Percentiles rank a stretch among this genome's conserved stretches.
Conservation (phyloP, 2,329 filamentous ascomycete genomes). For the Ceratocystis huliohia region DNA sequence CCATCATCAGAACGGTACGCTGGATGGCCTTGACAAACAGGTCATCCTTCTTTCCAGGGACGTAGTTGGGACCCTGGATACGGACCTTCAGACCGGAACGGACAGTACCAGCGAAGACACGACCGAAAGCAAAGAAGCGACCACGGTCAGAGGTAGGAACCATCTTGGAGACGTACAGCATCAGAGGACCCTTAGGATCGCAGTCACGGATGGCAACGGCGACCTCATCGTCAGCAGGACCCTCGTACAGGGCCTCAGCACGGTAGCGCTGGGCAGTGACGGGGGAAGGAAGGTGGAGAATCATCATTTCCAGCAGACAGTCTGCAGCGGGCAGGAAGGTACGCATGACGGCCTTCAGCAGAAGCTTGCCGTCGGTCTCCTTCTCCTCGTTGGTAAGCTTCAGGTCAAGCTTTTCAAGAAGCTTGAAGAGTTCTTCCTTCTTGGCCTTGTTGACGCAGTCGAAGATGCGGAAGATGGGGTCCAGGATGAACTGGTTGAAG, state of each 20-base stretch:
- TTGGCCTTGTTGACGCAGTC: conserved; percentile 94
- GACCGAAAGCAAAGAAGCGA: conserved; percentile 99
- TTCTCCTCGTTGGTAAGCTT: conserved; percentile 80
- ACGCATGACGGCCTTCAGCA: conserved; percentile 96
- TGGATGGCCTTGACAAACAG: conserved; percentile 99
- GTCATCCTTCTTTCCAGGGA: conserved; percentile 95
- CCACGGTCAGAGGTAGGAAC: conserved; percentile 99
- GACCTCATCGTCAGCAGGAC: conserved; percentile 80
- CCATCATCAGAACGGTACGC: conserved; percentile 99
- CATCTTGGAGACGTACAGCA: conserved; percentile 99
- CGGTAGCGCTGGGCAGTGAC: conserved; percentile 94
- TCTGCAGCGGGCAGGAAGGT: conserved; percentile 98
- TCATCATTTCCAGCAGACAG: conserved; percentile 99
- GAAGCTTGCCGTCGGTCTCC: conserved; percentile 90
- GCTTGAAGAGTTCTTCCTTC: conserved; percentile 73
- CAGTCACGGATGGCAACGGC: conserved; percentile 97
- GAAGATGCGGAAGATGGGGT: conserved; percentile 99
- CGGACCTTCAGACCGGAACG: conserved; percentile 97
- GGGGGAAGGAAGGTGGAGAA: conserved; percentile 95
- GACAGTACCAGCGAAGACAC: conserved; percentile 99
- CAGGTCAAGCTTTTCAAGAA: conserved; percentile 87
- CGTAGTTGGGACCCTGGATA: conserved; percentile 99
- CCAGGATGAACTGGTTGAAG: conserved; percentile 99
- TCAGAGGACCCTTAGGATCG: conserved; percentile 93
- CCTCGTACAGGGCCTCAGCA: conserved; percentile 97